Conservation (phyloP, 306 rosid species). For the Fragaria ananassa region DNA sequence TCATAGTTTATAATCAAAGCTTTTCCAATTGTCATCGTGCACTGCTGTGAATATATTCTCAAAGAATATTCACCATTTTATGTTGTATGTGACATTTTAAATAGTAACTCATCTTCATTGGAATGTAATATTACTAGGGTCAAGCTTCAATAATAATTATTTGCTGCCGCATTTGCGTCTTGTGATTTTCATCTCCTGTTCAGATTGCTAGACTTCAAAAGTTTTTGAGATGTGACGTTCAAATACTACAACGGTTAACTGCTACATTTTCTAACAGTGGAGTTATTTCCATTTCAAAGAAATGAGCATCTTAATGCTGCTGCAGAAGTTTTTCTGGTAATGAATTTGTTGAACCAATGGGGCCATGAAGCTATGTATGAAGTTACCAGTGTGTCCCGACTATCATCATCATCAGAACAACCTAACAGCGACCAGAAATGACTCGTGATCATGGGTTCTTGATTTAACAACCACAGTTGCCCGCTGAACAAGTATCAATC, state of each 20-base stretch:
- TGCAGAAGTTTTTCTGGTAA: neutral
- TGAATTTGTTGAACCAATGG: slow-evolving; percentile 13
- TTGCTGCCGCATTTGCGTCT: neutral
- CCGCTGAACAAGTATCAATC: neutral
- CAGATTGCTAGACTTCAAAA: neutral
- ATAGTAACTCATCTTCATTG: neutral
- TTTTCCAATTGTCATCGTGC: neutral
- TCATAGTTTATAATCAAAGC: neutral
- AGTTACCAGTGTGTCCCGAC: slow-evolving; percentile 12
- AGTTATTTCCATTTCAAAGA: neutral
- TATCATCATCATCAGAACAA: slow-evolving; percentile 10
- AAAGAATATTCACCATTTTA: slow-evolving; percentile 3
- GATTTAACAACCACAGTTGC: neutral
- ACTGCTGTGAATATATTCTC: neutral
- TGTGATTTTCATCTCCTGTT: neutral
- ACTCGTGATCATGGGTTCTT: neutral
- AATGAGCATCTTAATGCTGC: neutral
- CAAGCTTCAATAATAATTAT: neutral
- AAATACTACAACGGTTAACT: neutral
- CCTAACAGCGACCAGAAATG: neutral
- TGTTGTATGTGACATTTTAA: slow-evolving; percentile 10
- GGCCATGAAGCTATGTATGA: slow-evolving; percentile 2
- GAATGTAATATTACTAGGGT: neutral
- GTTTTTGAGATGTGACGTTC: neutral
- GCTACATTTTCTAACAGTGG: neutral